Percentiles rank a stretch among this genome's conserved stretches.
Conservation (phyloP, 1,139 yeast species). For the Blastobotrys buckinghamii region DNA sequence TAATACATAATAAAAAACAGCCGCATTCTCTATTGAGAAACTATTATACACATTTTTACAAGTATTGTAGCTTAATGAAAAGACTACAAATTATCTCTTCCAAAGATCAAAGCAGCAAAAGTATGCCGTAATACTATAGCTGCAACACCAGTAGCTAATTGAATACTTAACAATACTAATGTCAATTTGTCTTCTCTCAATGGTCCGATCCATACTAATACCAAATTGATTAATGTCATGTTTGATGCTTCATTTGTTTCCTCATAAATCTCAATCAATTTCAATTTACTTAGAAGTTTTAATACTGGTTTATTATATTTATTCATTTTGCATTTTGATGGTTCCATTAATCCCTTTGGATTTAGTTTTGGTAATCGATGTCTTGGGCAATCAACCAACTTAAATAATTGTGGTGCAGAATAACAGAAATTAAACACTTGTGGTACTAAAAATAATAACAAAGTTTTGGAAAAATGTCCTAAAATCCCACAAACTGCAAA, state of each 20-base stretch:
- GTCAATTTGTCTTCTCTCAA: conserved; percentile 77
- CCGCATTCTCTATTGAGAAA: not conserved
- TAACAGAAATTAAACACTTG: conserved; percentile 86
- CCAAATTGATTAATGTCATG: conserved; percentile 79
- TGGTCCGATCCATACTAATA: conserved; percentile 84
- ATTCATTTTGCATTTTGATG: conserved; percentile 49
- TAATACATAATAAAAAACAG: too few relatives aligned
- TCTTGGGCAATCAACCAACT: conserved; percentile 87
- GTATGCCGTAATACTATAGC: conserved; percentile 77
- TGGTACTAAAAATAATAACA: conserved; percentile 77
- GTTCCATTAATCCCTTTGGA: conserved; percentile 66
- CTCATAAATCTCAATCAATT: conserved; percentile 46
- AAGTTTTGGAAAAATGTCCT: conserved; percentile 93
- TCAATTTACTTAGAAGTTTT: conserved; percentile 38
- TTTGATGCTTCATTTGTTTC: conserved; percentile 52
- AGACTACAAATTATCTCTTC: conserved; percentile 66
- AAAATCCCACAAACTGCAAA: conserved; percentile 94
- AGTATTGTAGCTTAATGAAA: not conserved
- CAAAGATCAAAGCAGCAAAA: conserved; percentile 80
- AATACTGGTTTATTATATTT: conserved; percentile 20
- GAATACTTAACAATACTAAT: conserved; percentile 49
- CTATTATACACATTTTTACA: too few relatives aligned
- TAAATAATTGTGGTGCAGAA: conserved; percentile 84
- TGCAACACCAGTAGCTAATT: conserved; percentile 56
- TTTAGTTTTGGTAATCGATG: conserved; percentile 84